These are phyloP conservation scores for Narthecium ossifragum DNA, from an alignment of 106 monocot species.

Conservation along the genomic window DNA sequence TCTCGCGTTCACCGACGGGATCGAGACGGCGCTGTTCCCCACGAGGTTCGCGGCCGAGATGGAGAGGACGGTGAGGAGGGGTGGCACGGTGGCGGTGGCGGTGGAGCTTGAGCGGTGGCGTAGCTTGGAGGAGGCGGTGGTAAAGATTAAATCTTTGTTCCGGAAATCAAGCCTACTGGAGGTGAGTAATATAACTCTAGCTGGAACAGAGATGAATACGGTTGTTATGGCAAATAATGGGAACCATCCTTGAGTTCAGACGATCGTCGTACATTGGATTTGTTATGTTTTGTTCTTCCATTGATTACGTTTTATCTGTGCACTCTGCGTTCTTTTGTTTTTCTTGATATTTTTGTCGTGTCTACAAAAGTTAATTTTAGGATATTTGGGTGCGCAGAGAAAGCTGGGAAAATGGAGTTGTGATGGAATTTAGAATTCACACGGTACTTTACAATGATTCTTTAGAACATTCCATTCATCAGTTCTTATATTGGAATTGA, in stretches of 20 bases:
- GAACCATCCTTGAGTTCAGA: conserved; percentile 5
- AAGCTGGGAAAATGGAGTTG: no score
- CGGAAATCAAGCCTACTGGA: conserved; percentile 29
- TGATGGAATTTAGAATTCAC: no score
- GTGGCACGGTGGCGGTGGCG: conserved; percentile 39
- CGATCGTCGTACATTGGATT: no score
- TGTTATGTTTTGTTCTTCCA: no score
- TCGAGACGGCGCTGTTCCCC: conserved; percentile 66
- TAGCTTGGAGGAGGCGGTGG: conserved; percentile 9
- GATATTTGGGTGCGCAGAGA: no score
- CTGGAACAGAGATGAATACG: conserved; percentile 36
- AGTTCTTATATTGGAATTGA: no score
- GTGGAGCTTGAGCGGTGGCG: conserved; percentile 31
- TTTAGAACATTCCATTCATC: no score
- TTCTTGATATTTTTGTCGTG: no score
- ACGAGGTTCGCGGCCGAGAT: conserved; percentile 60
- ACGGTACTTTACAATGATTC: no score
- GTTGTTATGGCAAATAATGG: conserved; percentile 34
- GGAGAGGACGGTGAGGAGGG: conserved; percentile 62
- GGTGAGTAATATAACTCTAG: conserved; percentile 40
- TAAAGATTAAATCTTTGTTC: conserved; percentile 37
- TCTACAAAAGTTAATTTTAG: no score
- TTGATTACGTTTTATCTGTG: no score
- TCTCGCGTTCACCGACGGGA: conserved; percentile 51
- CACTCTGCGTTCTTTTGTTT: no score